Evolutionary conservation across 1,284 basidiomycete genomes (phyloP).

Genomic region (Melampsora americana): DNA sequence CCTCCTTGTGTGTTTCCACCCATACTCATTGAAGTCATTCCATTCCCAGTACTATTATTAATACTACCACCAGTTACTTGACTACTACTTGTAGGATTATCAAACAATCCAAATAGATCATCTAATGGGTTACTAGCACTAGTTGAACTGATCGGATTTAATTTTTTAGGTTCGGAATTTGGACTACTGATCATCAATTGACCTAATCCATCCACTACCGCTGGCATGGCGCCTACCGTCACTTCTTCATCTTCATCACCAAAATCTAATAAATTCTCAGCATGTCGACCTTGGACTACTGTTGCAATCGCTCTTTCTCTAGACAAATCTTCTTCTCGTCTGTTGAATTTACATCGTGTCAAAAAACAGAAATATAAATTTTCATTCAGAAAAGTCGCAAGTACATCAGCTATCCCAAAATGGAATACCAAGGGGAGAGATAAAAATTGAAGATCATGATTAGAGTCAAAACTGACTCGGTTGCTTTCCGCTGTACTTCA

Average conservation of each 20-base stretch:
- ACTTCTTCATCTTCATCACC: slow-evolving; percentile 29
- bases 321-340: slow-evolving; percentile 63
- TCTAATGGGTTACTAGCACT: slow-evolving; percentile 27
- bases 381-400: too few species aligned
- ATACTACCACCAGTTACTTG: not conserved
- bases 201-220: not conserved
- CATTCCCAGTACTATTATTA: not conserved
- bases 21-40: too few species aligned
- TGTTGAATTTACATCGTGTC: slow-evolving; percentile 38
- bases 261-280: slow-evolving; percentile 65
- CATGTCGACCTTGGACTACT: slow-evolving; percentile 80
- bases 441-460: not conserved
- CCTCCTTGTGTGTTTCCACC: not conserved
- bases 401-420: not conserved
- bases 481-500: slow-evolving; percentile 67
- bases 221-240: not conserved
- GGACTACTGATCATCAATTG: not conserved
- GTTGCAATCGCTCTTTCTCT: slow-evolving; percentile 78
- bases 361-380: not conserved
- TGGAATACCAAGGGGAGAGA: not conserved
- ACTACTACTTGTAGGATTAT: not conserved
- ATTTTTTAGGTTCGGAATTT: not conserved
- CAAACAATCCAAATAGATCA: slow-evolving; percentile 37
- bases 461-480: slow-evolving; percentile 57
- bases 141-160: not conserved